Base-by-base conservation (phyloP, 2,329 filamentous ascomycete genomes). In the Aureobasidium sp. region DNA sequence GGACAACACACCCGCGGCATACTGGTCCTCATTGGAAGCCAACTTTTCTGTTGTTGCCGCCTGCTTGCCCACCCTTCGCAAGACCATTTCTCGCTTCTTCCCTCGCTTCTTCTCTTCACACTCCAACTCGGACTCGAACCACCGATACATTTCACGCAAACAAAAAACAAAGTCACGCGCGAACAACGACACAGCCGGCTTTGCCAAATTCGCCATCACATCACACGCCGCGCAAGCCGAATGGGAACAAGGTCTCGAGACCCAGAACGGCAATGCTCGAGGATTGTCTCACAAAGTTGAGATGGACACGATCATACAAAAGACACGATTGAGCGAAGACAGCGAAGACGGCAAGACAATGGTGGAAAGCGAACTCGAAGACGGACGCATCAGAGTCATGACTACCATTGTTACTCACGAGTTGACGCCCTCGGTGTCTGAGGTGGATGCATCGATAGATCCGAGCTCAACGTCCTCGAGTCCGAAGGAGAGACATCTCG, bases 241-340 rank as follows among this genome's bases (percentile, higher is more conserved):
- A 15, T 62, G 60, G 60, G 31, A 41, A 12, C 60, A 62, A 36
- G 49, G 31, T 9, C 17, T 62, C 17, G 9, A 42, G 11, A 14
- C 27, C 70, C 64, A 79, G 29, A 77, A 80, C 76, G 82, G 80
- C 31, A 82, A 77, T 8, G 81, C 57, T 8, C 31, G 14, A 27
- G 55, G 34, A 9, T 8, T 48, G 2, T 37, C 41, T 20, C 45
- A 59, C 56, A 39, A 49, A 22, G 37, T 41, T 6, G 57, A 60
- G 34, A 41, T 60, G 57, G 57, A 60, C 25, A 31, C 22, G 2
- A 15, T 60, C 8, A 60, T 25, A 25, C 41, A 25, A 14, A 60
- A 51, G 57, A 34, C 39, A 7, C 14, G 39, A 1, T 3, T 36
- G 8, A 60, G 22, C 17, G 20, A 25, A 4, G 27, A 36, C 1